These are phyloP conservation scores for Silene latifolia DNA, from an alignment of 148 eudicot genomes.

Conservation along the genomic window DNA sequence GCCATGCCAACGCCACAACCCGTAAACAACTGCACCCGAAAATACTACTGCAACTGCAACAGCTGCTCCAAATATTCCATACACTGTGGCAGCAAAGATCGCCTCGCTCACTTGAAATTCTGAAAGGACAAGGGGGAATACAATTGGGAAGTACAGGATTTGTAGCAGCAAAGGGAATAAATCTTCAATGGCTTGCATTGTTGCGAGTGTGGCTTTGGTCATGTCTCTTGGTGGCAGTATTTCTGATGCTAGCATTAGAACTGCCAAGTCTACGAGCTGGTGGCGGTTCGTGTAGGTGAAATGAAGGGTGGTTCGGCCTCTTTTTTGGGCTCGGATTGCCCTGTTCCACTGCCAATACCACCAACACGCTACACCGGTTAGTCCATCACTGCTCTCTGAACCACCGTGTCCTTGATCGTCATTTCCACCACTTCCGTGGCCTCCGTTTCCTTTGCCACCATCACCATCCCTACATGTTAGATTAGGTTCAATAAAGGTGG, in stretches of 20 bases:
- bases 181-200: background rate
- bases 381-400: background rate
- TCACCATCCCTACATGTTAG: slow-evolving; percentile 10
- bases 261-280: background rate
- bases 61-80: background rate
- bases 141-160: background rate
- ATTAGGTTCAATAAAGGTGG: too few relatives aligned
- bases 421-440: slow-evolving; percentile 9
- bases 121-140: background rate
- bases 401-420: background rate
- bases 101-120: background rate
- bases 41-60: background rate
- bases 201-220: background rate
- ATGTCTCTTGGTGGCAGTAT: slow-evolving; percentile 7
- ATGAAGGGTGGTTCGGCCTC: background rate
- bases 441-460: background rate
- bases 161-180: background rate
- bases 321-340: background rate
- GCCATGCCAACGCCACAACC: slow-evolving; percentile 4
- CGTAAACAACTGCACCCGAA: background rate
- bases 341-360: slow-evolving; percentile 18
- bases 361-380: slow-evolving; percentile 11
- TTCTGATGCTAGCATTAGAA: background rate
- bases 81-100: background rate
- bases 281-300: background rate